Conservation (phyloP, 2,329 filamentous ascomycete genomes). For the Xylaria multiplex region DNA sequence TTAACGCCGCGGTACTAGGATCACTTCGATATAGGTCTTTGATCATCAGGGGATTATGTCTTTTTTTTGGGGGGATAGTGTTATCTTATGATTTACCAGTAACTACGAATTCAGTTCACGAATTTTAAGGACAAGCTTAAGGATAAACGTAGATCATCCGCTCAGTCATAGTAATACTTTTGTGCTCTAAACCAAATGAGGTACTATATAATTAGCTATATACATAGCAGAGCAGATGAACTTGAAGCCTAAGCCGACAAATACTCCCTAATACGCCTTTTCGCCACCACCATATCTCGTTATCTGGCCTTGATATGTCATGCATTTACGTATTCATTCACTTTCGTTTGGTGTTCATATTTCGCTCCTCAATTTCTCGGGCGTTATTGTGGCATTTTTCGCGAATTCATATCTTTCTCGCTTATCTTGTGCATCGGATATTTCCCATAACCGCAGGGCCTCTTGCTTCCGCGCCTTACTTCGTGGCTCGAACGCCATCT, state of each 20-base stretch:
- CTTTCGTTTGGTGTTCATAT: neutral
- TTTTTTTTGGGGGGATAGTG: neutral
- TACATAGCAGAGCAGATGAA: neutral
- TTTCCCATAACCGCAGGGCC: conserved; percentile 52
- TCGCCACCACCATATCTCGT: neutral
- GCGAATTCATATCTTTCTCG: conserved; percentile 46
- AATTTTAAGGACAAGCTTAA: neutral
- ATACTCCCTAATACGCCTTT: conserved; percentile 5
- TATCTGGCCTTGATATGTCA: neutral
- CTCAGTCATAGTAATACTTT: neutral
- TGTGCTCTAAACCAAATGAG: neutral
- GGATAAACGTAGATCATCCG: neutral
- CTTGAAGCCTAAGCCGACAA: neutral
- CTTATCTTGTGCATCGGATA: conserved; percentile 47
- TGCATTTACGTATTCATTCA: neutral
- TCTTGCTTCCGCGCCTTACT: conserved; percentile 54
- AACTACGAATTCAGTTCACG: neutral
- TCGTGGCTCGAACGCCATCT: conserved; percentile 64
- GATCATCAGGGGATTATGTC: neutral
- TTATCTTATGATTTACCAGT: too few species aligned
- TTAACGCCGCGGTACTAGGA: neutral
- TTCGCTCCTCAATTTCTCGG: neutral
- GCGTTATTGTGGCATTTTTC: conserved; percentile 18
- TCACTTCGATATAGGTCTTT: too few species aligned
- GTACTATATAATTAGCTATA: conserved; percentile 2